Percentiles rank a stretch among this genome's conserved stretches.
Evolutionary conservation across 352 stramenopile species (phyloP).

Genomic region (Phytophthora citrophthora): DNA sequence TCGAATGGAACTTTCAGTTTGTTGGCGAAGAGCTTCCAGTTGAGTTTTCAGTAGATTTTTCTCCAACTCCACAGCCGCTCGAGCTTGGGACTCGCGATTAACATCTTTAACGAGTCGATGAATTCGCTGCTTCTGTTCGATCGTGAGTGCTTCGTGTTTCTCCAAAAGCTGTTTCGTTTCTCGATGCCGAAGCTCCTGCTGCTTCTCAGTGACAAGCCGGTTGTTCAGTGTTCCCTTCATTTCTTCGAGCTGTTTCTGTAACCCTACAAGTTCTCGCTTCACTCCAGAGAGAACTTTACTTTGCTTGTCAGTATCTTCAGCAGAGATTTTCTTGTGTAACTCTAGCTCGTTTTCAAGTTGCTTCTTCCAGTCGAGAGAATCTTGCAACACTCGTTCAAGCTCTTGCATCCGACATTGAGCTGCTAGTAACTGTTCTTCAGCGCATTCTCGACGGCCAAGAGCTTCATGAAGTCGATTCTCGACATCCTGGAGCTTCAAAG

Average conservation of each 20-base stretch:
- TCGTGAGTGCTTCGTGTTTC: constrained; percentile 37
- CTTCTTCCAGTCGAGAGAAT: constrained; percentile 59
- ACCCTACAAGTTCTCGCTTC: constrained; percentile 39
- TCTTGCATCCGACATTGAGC: constrained; percentile 64
- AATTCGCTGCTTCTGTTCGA: constrained; percentile 67
- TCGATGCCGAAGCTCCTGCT: constrained; percentile 44
- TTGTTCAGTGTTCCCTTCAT: constrained; percentile 50
- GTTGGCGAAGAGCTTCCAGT: constrained; percentile 42
- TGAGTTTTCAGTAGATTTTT: constrained; percentile 51
- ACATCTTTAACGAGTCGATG: constrained; percentile 56
- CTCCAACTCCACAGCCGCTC: constrained; percentile 59
- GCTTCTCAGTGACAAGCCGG: constrained; percentile 41
- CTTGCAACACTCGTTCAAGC: constrained; percentile 58
- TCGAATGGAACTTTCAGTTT: constrained; percentile 43
- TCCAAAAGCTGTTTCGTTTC: constrained; percentile 47
- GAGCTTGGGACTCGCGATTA: constrained; percentile 52
- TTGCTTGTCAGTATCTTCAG: constrained; percentile 8
- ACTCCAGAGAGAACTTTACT: constrained; percentile 11
- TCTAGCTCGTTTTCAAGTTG: constrained; percentile 50
- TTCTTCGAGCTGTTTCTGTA: constrained; percentile 54
- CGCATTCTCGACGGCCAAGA: constrained; percentile 41
- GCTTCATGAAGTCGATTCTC: constrained; percentile 58
- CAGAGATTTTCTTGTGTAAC: constrained; percentile 13
- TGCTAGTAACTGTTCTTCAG: constrained; percentile 54
- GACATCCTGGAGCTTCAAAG: constrained; percentile 65